These are phyloP conservation scores for Pelargonium citronellum DNA, from an alignment of 441 rosid species.

Conservation along the genomic window DNA sequence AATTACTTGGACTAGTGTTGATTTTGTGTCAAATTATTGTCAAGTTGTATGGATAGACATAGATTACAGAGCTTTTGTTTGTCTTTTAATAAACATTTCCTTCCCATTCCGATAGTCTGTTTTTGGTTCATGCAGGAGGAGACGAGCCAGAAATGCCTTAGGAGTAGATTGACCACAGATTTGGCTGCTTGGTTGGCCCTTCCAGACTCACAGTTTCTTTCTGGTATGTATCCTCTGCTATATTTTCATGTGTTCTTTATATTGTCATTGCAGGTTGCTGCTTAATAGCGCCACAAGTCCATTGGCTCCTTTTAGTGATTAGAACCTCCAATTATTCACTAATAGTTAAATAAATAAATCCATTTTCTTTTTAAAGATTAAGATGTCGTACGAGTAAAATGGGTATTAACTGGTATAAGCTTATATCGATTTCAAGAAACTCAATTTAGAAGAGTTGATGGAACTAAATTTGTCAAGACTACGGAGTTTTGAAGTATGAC, in stretches of 20 bases:
- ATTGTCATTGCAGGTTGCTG: neutral
- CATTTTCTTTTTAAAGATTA: too few relatives aligned
- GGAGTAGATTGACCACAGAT: too few relatives aligned
- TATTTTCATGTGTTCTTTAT: neutral
- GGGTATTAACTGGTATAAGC: too few relatives aligned
- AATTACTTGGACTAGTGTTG: neutral
- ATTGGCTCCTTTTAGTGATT: neutral
- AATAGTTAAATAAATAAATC: too few relatives aligned
- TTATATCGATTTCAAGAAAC: too few relatives aligned
- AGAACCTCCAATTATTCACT: too few relatives aligned
- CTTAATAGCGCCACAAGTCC: neutral
- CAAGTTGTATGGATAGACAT: neutral
- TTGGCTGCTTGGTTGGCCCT: neutral
- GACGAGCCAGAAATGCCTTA: neutral
- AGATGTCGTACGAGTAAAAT: too few relatives aligned
- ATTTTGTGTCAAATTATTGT: neutral
- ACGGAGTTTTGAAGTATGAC: too few relatives aligned
- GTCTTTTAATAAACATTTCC: neutral
- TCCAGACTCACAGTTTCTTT: neutral
- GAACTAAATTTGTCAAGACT: too few relatives aligned
- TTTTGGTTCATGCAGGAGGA: constrained; percentile 1
- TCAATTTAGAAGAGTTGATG: too few relatives aligned
- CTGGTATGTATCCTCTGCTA: neutral
- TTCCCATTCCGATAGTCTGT: constrained; percentile 7
- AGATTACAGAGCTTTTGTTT: neutral